phyloP scores from a whole-genome alignment of 208 protist species.

The Crithidia brevicula region DNA sequence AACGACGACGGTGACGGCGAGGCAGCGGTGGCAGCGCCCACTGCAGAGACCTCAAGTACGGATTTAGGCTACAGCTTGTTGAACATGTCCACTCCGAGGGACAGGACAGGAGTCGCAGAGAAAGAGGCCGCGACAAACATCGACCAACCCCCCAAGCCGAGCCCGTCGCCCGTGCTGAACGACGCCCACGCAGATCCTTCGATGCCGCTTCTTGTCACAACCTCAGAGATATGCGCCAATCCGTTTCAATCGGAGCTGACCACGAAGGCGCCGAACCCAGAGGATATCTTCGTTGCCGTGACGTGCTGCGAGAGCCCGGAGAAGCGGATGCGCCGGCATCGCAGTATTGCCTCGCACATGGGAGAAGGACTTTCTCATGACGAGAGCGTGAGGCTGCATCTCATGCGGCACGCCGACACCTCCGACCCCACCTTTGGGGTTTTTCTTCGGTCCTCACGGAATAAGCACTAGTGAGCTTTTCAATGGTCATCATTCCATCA shows the following conservation, averaged over 20 bases:
- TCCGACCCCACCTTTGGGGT: conserved; percentile 7
- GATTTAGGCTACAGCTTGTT: not conserved
- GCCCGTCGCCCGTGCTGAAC: not conserved
- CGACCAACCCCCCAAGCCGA: not conserved
- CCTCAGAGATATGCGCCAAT: too few relatives aligned
- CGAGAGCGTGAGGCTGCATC: conserved; percentile 17
- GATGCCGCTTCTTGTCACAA: not conserved
- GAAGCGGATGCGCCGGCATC: not conserved
- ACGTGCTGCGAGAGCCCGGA: not conserved
- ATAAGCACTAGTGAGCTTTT: not conserved
- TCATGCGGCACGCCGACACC: conserved; percentile 5
- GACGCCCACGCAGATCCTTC: not conserved
- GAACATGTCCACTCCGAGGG: not conserved
- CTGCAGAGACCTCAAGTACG: too few relatives aligned
- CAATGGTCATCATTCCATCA: too few relatives aligned
- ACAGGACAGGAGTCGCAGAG: too few relatives aligned
- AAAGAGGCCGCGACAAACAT: too few relatives aligned
- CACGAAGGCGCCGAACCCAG: not conserved
- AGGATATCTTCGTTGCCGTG: not conserved
- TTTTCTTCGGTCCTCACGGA: conserved; percentile 5
- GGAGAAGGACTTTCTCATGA: conserved; percentile 3
- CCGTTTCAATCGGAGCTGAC: too few relatives aligned
- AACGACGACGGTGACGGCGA: not conserved
- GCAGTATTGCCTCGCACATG: conserved; percentile 7
- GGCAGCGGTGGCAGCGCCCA: not conserved